A percentile compares a stretch with the other conserved stretches of the same genome.
Evolutionary conservation across 2,329 filamentous ascomycete species (phyloP).

Genomic region (Claviceps pusilla): DNA sequence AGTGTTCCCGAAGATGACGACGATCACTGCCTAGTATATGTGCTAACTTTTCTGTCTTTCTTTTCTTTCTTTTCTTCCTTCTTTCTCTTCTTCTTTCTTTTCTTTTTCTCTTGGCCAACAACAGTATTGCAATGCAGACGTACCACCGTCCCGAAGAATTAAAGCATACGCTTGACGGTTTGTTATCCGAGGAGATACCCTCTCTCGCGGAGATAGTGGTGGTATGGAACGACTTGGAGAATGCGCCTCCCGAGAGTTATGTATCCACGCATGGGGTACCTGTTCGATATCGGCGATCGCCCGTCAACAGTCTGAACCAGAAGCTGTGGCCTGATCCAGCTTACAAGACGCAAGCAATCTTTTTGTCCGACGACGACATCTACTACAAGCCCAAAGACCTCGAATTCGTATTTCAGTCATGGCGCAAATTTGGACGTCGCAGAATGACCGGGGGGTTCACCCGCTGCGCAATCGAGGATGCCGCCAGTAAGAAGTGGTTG

Average conservation of each 20-base stretch:
- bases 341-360: conserved; percentile 24
- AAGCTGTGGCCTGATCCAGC: conserved; percentile 22
- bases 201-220: conserved; percentile 24
- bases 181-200: conserved; percentile 18
- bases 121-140: conserved; percentile 23
- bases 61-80: not conserved
- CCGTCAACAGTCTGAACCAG: conserved; percentile 22
- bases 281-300: conserved; percentile 20
- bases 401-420: conserved; percentile 26
- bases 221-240: conserved; percentile 22
- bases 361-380: conserved; percentile 25
- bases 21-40: not conserved
- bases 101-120: no score
- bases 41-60: not conserved
- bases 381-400: conserved; percentile 23
- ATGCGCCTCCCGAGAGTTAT: conserved; percentile 14
- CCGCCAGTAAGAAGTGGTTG: conserved; percentile 13
- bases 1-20: not conserved
- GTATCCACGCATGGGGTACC: conserved; percentile 16
- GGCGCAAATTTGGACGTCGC: conserved; percentile 23
- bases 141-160: conserved; percentile 22
- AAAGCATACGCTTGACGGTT: conserved; percentile 14
- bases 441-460: conserved; percentile 22
- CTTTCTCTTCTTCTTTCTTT: not conserved
- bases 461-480: conserved; percentile 16